Base-by-base conservation (phyloP, 768 basidiomycete genomes). In the Polyporus arcularius region DNA sequence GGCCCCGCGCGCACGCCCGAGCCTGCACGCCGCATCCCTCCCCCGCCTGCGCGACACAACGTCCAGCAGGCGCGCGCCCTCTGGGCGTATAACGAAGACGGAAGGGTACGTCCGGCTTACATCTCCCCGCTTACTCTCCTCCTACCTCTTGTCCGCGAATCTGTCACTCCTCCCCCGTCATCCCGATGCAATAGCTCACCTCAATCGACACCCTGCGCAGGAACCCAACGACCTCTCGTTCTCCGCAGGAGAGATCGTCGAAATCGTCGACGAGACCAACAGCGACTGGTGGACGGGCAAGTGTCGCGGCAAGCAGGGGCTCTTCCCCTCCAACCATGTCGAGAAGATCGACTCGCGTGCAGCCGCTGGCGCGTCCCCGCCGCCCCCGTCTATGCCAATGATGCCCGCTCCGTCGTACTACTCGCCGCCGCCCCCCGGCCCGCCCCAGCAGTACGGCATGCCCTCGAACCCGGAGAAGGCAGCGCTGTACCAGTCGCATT, bases 281-380 rank as follows among this genome's bases (percentile, higher is more conserved):
- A 78, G 78, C 3, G 94, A 95, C 71, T 95, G 94, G 94, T 96
- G 92, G 92, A 84, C 81, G 8, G 93, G 94, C 30, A 79, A 73
- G 61, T 67, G 80, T 57, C 81, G 86, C 38, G 87, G 86, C 28
- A 80, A 76, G 59, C 82, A 87, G 56, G 93, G 88, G 4, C 79
- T 94, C 40, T 92, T 95, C 78, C 94, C 93, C 0, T 81, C 88
- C 12, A 84, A 83, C 63, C 83, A 91, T 55, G 89, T 92, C 42
- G 85, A 91, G 75, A 86, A 82, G 67, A 59, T 87, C 31, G 68
- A 67, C 26, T 61, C 73, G 18, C 35, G 70, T 16, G 39, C 66
- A 3, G 31, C 67, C 15, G 21, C 65, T 4, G 47, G 63, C 9
- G 60, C 69, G 9, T 60, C 68, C 2, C 64, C 69, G 8, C 67